Evolutionary conservation across 73 alveolate genomes (phyloP).

Genomic region (Paramecium octaurelia): DNA sequence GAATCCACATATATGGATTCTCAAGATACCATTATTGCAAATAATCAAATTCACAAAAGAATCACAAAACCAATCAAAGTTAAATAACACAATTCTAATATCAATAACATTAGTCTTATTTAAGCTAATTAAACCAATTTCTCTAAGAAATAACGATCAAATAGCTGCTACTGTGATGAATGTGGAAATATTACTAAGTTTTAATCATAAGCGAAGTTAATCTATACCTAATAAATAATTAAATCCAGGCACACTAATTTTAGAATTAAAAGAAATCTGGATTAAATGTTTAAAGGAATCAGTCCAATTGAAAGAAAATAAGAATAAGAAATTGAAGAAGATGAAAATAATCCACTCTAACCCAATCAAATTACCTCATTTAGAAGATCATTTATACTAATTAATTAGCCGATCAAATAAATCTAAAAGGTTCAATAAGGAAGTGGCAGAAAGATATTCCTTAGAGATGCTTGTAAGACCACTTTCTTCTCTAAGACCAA

Average conservation of each 20-base stretch:
- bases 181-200: neutral
- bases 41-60: neutral
- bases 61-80: neutral
- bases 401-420: neutral
- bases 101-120: neutral
- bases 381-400: neutral
- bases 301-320: slow-evolving; percentile 1
- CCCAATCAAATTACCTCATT: neutral
- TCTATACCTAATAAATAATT: neutral
- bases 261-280: neutral
- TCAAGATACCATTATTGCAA: neutral
- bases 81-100: neutral
- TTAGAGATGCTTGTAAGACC: neutral
- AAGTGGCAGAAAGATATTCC: neutral
- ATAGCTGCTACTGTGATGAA: neutral
- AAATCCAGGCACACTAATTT: neutral
- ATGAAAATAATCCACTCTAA: neutral
- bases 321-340: neutral
- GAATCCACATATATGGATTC: neutral
- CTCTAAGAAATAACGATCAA: neutral
- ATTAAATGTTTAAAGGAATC: neutral
- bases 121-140: neutral
- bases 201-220: neutral
- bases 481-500: neutral
- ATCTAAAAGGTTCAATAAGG: neutral